Conservation (phyloP, 2,329 filamentous ascomycete species). For the Alternaria sp. region DNA sequence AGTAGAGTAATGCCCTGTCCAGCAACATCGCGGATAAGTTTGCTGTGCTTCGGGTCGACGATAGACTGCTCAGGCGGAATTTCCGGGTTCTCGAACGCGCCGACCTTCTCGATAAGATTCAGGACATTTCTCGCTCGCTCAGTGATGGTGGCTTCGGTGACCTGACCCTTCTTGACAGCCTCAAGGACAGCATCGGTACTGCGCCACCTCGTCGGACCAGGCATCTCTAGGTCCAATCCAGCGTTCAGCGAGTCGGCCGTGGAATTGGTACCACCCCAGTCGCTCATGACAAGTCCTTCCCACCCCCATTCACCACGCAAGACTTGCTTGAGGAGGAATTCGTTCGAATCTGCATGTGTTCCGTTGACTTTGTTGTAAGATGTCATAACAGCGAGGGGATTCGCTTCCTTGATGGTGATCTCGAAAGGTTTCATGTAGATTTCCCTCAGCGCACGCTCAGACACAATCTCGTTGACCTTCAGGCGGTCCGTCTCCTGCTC, state of each 20-base stretch:
- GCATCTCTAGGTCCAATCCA: conserved; percentile 49
- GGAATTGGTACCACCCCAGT: conserved; percentile 61
- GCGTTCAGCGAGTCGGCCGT: conserved; percentile 45
- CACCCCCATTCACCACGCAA: conserved; percentile 76
- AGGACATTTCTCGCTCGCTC: conserved; percentile 46
- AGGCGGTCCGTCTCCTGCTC: conserved; percentile 74
- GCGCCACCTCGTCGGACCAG: conserved; percentile 67
- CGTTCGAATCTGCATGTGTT: conserved; percentile 69
- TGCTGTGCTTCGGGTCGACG: conserved; percentile 65
- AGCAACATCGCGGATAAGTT: conserved; percentile 68
- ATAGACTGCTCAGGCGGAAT: conserved; percentile 65
- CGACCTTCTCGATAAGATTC: conserved; percentile 71
- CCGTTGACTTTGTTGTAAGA: conserved; percentile 78
- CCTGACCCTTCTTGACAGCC: conserved; percentile 55
- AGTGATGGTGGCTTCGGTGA: conserved; percentile 47
- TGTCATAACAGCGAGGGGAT: conserved; percentile 73
- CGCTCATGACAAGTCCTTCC: conserved; percentile 69
- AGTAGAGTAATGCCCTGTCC: conserved; percentile 73
- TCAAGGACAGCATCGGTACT: conserved; percentile 66
- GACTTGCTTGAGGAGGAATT: conserved; percentile 69
- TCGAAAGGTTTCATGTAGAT: conserved; percentile 68
- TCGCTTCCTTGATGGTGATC: conserved; percentile 72
- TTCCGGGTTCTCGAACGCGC: conserved; percentile 65
- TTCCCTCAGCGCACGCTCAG: conserved; percentile 64
- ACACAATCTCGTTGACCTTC: conserved; percentile 57